These are phyloP conservation scores for Colletotrichum lentis DNA, from an alignment of 2,329 filamentous ascomycete genomes.

Conservation along the genomic window DNA sequence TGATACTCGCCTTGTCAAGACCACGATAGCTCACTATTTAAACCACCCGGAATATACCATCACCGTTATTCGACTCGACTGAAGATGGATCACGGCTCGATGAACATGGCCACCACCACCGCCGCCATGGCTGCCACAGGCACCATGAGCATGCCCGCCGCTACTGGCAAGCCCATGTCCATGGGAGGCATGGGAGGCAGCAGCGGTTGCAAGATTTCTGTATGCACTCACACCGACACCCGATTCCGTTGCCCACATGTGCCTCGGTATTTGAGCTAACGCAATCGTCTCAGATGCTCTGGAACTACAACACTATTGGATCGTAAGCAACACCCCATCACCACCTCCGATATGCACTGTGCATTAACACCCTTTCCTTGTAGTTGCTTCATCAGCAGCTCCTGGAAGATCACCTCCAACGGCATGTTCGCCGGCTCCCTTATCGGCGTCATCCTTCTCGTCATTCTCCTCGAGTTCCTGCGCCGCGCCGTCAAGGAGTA, in stretches of 20 bases:
- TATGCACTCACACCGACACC: slow-evolving; percentile 41
- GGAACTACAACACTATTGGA: slow-evolving; percentile 80
- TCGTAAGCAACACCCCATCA: slow-evolving; percentile 73
- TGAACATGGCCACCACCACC: slow-evolving; percentile 30
- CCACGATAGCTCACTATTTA: background rate
- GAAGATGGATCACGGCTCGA: slow-evolving; percentile 25
- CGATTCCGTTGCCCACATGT: background rate
- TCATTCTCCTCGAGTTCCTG: slow-evolving; percentile 75
- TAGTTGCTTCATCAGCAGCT: slow-evolving; percentile 5
- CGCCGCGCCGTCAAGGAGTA: slow-evolving; percentile 77
- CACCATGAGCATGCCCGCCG: slow-evolving; percentile 32
- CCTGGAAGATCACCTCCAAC: slow-evolving; percentile 62
- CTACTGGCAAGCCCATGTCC: slow-evolving; percentile 34
- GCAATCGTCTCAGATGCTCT: slow-evolving; percentile 68
- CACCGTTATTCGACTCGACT: background rate
- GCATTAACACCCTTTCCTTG: background rate
- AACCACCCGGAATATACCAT: background rate
- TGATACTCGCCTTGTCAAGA: too few relatives aligned
- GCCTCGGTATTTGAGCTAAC: slow-evolving; percentile 19
- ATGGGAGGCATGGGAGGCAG: too few relatives aligned
- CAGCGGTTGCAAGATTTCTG: slow-evolving; percentile 53
- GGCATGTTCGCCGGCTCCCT: slow-evolving; percentile 83
- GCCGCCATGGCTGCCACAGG: slow-evolving; percentile 30
- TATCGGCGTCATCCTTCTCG: slow-evolving; percentile 79
- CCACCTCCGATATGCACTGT: slow-evolving; percentile 52